A percentile compares a stretch with the other conserved stretches of the same genome.
Conservation (phyloP, 116 monocot genomes). For the Phalaenopsis hybrid region DNA sequence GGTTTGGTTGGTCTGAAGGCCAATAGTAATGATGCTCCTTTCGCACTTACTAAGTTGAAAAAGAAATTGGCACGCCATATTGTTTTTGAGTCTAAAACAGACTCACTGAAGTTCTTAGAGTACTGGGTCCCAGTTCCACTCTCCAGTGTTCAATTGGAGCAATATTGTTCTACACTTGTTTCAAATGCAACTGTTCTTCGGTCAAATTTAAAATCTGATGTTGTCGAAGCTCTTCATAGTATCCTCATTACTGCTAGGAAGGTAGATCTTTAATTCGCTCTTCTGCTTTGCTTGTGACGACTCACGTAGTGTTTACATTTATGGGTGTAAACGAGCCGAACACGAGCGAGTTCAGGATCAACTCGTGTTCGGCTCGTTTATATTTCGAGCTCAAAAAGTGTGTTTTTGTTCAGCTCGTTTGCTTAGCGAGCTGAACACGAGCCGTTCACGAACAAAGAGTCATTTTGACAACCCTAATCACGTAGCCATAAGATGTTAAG, state of each 20-base stretch:
- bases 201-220: slow-evolving; percentile 54
- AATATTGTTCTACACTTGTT: slow-evolving; percentile 59
- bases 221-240: slow-evolving; percentile 57
- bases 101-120: slow-evolving; percentile 56
- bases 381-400: no score
- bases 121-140: slow-evolving; percentile 93
- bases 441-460: no score
- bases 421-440: no score
- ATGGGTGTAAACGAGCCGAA: no score
- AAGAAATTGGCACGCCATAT: slow-evolving; percentile 38
- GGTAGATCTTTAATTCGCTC: slow-evolving; percentile 28
- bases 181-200: slow-evolving; percentile 59
- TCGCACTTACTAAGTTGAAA: slow-evolving; percentile 33
- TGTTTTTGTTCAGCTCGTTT: no score
- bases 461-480: no score
- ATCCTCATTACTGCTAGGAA: slow-evolving; percentile 54
- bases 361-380: no score
- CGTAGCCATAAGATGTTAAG: no score
- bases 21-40: slow-evolving; percentile 16
- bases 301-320: background rate
- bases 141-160: slow-evolving; percentile 82
- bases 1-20: slow-evolving; percentile 11
- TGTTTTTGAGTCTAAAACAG: slow-evolving; percentile 42
- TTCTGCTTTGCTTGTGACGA: background rate
- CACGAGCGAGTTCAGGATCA: no score